These are phyloP conservation scores for Bromus sterilis DNA, from an alignment of 176 grass and related monocot genomes.

Conservation along the genomic window DNA sequence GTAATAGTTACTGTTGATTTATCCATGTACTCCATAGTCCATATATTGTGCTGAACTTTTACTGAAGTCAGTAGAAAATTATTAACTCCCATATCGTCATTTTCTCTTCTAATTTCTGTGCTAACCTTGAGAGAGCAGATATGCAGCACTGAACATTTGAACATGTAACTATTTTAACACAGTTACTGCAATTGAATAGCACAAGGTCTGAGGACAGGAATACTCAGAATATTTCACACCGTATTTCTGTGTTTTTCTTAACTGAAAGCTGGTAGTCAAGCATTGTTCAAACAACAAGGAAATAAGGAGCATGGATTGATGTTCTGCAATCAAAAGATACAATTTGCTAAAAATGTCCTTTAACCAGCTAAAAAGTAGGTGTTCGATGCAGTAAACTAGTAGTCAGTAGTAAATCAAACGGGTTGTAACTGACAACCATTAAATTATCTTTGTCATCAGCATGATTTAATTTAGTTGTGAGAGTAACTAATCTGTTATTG, in stretches of 20 bases:
- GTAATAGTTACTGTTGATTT: too few relatives aligned
- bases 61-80: too few relatives aligned
- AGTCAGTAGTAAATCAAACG: slow-evolving; percentile 8
- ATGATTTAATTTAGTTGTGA: background rate
- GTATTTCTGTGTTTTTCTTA: background rate
- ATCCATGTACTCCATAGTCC: too few relatives aligned
- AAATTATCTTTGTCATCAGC: background rate
- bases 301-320: background rate
- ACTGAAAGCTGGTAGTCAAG: background rate
- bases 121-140: background rate
- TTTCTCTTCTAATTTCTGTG: background rate
- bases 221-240: background rate
- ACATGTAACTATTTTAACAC: background rate
- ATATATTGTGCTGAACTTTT: too few relatives aligned
- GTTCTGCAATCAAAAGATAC: background rate
- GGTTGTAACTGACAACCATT: background rate
- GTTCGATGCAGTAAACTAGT: background rate
- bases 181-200: background rate
- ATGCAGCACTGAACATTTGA: background rate
- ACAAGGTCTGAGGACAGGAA: background rate
- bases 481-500: background rate
- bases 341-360: background rate
- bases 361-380: background rate
- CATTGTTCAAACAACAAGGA: background rate
- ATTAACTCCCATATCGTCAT: too few relatives aligned